Base-by-base conservation (phyloP, 305 asterid genomes). In the Andrographis paniculata region DNA sequence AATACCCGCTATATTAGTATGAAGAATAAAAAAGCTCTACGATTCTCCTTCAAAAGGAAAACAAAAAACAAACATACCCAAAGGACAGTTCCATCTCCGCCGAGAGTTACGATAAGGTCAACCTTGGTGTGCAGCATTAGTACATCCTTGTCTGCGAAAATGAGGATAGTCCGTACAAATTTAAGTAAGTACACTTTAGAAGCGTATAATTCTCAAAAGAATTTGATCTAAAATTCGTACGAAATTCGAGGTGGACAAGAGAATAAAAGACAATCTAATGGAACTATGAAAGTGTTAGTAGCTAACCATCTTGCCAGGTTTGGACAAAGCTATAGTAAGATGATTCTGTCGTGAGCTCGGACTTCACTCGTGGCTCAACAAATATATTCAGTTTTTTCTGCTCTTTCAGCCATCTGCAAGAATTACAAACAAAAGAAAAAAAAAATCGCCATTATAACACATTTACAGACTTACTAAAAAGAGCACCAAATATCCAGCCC, bases 61-160 rank as follows among this genome's bases (percentile, higher is more conserved):
- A 60, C 38, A 7, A 63, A 17, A 48, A 59, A 48, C 48, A 48
- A 27, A 64, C 87, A 17, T 78, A 91, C 99, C 99, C 96, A 91
- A 56, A 91, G 95, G 65, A 91, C 95, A 1, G 99, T 91, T 63
- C 99, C 99, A 67, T 91, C 99, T 48, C 99, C 99, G 35, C 99
- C 99, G 19, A 91, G 87, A 59, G 96, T 91, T 53, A 87, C 87
- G 61, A 91, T 61, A 61, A 91, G 88, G 66, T 91, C 99, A 58
- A 91, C 87, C 61, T 83, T 91, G 7, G 77, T 69, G 64, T 91
- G 99, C 73, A 91, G 68, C 67, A 67, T 64, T 63, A 72, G 71
- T 56, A 77, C 70, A 37, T 87, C 99, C 51, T 75, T 69, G 15
- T 80, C 99, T 91, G 84, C 50, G 65, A 54, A 60, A 63, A 50